phyloP scores from a whole-genome alignment of 768 basidiomycete species.

The Mycena amicta region DNA sequence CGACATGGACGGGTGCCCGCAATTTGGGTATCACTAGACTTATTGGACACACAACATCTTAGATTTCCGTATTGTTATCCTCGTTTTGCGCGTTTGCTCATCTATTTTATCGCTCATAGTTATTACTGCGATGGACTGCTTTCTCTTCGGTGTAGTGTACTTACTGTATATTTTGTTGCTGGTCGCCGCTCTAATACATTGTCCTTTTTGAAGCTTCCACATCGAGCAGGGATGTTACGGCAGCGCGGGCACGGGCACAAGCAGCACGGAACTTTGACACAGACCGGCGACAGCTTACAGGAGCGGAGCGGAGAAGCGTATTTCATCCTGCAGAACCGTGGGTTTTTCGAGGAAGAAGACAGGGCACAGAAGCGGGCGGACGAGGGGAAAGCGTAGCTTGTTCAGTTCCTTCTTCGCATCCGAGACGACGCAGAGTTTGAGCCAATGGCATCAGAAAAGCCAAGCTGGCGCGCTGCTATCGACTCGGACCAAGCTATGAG shows the following conservation, averaged over 20 bases:
- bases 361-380: conserved; percentile 6
- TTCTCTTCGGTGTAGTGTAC: not conserved
- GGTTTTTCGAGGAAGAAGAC: conserved; percentile 16
- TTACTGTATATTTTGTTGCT: not conserved
- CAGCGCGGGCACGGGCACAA: not conserved
- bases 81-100: conserved; percentile 6
- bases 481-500: not conserved
- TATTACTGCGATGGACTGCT: conserved; percentile 1
- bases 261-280: not conserved
- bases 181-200: not conserved
- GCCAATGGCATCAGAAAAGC: conserved; percentile 3
- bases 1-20: conserved; percentile 43
- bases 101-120: conserved; percentile 8
- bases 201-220: not conserved
- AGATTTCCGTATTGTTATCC: conserved; percentile 17
- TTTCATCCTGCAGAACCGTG: conserved; percentile 17
- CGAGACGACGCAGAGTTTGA: conserved; percentile 10
- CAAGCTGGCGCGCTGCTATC: not conserved
- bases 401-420: conserved; percentile 15
- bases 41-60: conserved; percentile 6
- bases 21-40: conserved; percentile 36
- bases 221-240: not conserved
- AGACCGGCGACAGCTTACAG: not conserved
- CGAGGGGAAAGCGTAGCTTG: conserved; percentile 9
- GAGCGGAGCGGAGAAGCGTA: too few species aligned